Conservation (phyloP, 139 green algal genomes). For the Helicosporidium sp. region DNA sequence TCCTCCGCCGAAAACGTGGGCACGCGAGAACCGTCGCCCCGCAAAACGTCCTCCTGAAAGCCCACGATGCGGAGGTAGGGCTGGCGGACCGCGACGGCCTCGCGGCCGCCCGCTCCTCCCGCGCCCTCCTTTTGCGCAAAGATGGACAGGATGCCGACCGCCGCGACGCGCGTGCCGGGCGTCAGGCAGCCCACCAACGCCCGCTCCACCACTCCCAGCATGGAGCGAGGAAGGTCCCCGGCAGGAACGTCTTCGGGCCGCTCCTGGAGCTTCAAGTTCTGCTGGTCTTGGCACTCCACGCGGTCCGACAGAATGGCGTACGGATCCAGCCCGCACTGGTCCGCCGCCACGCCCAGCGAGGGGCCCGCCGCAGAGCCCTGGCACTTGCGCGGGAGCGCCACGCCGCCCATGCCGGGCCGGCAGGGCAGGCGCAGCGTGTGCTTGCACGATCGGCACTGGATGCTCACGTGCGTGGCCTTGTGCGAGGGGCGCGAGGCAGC, state of each 20-base stretch:
- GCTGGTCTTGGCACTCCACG: slow-evolving; percentile 78
- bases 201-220: slow-evolving; percentile 71
- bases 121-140: slow-evolving; percentile 38
- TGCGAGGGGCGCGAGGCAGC: slow-evolving; percentile 66
- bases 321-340: slow-evolving; percentile 56
- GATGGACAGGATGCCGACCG: slow-evolving; percentile 82
- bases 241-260: slow-evolving; percentile 86
- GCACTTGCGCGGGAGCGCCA: slow-evolving; percentile 51
- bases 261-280: slow-evolving; percentile 90
- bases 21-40: slow-evolving; percentile 40
- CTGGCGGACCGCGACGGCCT: slow-evolving; percentile 64
- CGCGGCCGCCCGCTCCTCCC: too few species aligned
- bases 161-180: slow-evolving; percentile 77
- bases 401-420: slow-evolving; percentile 64
- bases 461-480: slow-evolving; percentile 76
- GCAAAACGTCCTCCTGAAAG: slow-evolving; percentile 57
- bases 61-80: slow-evolving; percentile 89
- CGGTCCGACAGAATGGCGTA: slow-evolving; percentile 62
- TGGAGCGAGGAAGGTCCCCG: slow-evolving; percentile 71
- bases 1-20: slow-evolving; percentile 55
- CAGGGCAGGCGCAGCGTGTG: slow-evolving; percentile 37
- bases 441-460: slow-evolving; percentile 56
- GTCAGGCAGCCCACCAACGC: slow-evolving; percentile 50
- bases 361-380: slow-evolving; percentile 13
- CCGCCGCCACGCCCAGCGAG: slow-evolving; percentile 7